These are phyloP conservation scores for Coemansia guatemalensis DNA, from an alignment of 192 early-diverging fungal genomes.

Conservation along the genomic window DNA sequence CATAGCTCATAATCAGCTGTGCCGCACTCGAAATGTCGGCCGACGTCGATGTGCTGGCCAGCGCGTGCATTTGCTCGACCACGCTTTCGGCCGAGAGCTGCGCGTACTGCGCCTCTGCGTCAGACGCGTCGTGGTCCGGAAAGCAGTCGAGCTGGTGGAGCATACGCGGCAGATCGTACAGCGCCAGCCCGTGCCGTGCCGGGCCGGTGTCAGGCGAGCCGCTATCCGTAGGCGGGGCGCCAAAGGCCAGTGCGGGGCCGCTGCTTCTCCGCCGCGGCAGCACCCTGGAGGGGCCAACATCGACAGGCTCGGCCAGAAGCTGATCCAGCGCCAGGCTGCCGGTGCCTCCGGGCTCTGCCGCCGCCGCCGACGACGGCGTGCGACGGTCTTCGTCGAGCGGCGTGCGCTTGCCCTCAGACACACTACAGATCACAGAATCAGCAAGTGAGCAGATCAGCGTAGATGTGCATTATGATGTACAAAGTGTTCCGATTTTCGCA, in stretches of 20 bases:
- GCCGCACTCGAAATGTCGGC: slow-evolving; percentile 30
- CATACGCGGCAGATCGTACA: slow-evolving; percentile 31
- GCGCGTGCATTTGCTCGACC: slow-evolving; percentile 35
- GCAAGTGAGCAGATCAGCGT: background rate
- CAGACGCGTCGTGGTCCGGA: slow-evolving; percentile 7
- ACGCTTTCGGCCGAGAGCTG: slow-evolving; percentile 13
- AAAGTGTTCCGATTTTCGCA: background rate
- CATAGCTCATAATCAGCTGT: slow-evolving; percentile 44
- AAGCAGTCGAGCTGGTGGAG: slow-evolving; percentile 37
- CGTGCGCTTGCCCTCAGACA: slow-evolving; percentile 26
- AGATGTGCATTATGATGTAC: background rate
- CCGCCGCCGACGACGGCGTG: slow-evolving; percentile 6
- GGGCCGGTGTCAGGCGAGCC: background rate
- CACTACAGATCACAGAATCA: slow-evolving; percentile 20
- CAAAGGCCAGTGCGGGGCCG: background rate
- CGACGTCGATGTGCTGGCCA: slow-evolving; percentile 26
- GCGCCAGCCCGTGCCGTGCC: slow-evolving; percentile 3
- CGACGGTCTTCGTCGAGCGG: slow-evolving; percentile 34
- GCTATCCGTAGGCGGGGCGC: background rate
- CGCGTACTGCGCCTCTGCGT: slow-evolving; percentile 1
- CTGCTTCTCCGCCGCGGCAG: background rate
- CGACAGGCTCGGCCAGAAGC: slow-evolving; percentile 3
- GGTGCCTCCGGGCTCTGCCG: background rate
- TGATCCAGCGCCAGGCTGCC: slow-evolving; percentile 13
- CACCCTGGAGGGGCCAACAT: background rate